Base-by-base conservation (phyloP, 2,329 filamentous ascomycete genomes). In the Penicillium sp. region DNA sequence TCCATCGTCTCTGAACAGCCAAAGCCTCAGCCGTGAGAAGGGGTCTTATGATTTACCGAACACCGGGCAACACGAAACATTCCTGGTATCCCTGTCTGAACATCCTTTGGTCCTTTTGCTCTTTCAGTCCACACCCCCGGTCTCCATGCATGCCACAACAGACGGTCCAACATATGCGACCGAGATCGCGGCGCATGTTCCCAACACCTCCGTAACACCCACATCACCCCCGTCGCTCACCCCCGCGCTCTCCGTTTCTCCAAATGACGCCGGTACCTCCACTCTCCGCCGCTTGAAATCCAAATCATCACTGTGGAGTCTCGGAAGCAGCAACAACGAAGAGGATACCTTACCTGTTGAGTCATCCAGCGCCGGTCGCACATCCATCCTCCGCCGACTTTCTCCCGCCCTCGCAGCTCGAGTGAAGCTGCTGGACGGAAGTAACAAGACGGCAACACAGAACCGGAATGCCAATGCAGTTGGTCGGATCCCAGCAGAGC, bases 321-420 rank as follows among this genome's bases (percentile, higher is more conserved):
- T 70, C 34, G 69, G 64, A 26, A 72, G 70, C 53, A 72, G 67
- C 44, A 59, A 67, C 29, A 60, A 67, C 60, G 70, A 70, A 47
- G 66, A 72, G 59, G 62, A 69, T 32, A 26, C 47, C 14, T 43
- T 50, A 13, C 47, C 49, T 10, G 51, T 59, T 32, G 61, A 66
- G 18, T 47, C 59, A 9, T 52, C 51, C n/a, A 58, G 51, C 11
- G 57, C 61, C 19, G 60, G 64, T 30, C 69, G 66, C 18, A 59
- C 70, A 18, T 73, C 70, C 19, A 71, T 76, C 56, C 69, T 76
- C 46, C 73, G 74, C 54, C 72, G 73, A 16, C 61, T 76, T 41
- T 76, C 74, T 38, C 74, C 74, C 44, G 72, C 71, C 18, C 64
- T 76, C 10, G 74, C 74, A 9, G 74, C 74, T 44, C 71, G 74